A percentile compares a stretch with the other conserved stretches of the same genome.
phyloP scores from a whole-genome alignment of 139 green algal genomes.

The Micractinium sp. region DNA sequence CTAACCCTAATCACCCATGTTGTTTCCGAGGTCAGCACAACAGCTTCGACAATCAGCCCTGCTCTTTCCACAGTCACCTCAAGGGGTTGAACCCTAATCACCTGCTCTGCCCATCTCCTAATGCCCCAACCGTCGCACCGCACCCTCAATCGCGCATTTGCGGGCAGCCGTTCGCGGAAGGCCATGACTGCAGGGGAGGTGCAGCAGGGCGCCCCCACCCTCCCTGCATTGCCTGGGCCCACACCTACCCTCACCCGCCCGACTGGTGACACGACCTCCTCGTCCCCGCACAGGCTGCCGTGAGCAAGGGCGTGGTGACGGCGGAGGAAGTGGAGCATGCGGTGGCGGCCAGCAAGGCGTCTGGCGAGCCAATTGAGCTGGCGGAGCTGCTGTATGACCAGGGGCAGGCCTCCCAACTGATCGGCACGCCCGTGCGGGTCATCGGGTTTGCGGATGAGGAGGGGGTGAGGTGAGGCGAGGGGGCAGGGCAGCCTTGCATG shows the following conservation, averaged over 20 bases:
- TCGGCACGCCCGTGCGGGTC: slow-evolving; percentile 57
- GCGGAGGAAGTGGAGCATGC: not conserved
- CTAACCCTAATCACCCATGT: no score
- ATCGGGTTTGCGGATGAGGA: slow-evolving; percentile 94
- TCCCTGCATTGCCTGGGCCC: not conserved
- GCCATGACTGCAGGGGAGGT: not conserved
- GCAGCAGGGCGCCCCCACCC: not conserved
- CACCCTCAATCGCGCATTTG: no score
- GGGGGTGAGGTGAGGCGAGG: slow-evolving; percentile 68
- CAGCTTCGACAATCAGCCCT: no score
- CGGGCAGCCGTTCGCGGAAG: no score
- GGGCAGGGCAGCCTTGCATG: not conserved
- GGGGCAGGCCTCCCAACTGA: slow-evolving; percentile 33
- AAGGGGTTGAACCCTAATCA: no score
- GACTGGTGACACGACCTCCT: no score
- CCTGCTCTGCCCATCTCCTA: no score
- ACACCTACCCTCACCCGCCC: not conserved
- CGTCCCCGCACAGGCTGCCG: not conserved
- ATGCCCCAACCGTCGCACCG: no score
- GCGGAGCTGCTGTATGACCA: slow-evolving; percentile 36
- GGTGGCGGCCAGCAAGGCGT: not conserved
- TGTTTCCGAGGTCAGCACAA: no score
- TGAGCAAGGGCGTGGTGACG: not conserved
- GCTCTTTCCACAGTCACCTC: no score
- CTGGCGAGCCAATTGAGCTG: slow-evolving; percentile 21